A percentile compares a stretch with the other conserved stretches of the same genome.
These are phyloP conservation scores for Globisporangium okanoganense DNA, from an alignment of 352 stramenopile species.

Conservation along the genomic window DNA sequence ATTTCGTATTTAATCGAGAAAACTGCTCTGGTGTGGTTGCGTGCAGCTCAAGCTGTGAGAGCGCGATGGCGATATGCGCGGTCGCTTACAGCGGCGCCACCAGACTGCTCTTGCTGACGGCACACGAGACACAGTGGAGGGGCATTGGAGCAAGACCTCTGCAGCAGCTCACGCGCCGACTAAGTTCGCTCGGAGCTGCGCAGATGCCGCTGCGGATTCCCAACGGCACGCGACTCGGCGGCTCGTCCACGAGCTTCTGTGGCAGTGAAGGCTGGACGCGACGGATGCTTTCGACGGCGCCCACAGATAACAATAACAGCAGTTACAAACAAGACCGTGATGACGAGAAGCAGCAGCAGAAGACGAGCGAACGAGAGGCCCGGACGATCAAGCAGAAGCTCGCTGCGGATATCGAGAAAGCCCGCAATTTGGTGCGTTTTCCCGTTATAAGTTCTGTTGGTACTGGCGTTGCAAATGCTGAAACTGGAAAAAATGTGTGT, in stretches of 20 bases:
- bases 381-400: conserved; percentile 42
- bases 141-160: neutral
- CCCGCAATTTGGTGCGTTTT: conserved; percentile 37
- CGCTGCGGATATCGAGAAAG: conserved; percentile 48
- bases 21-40: too few species aligned
- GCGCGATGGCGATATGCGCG: conserved; percentile 6
- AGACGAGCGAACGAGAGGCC: conserved; percentile 18
- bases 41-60: too few species aligned
- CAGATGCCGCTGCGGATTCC: conserved; percentile 2
- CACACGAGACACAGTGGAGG: neutral
- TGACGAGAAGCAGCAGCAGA: conserved; percentile 21
- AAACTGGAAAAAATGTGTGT: neutral
- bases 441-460: neutral
- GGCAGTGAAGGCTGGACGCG: conserved; percentile 14
- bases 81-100: neutral
- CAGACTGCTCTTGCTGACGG: conserved; percentile 10
- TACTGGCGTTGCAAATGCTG: neutral
- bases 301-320: conserved; percentile 3
- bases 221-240: neutral
- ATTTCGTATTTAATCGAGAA: too few species aligned
- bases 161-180: conserved; percentile 1
- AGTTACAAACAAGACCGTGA: conserved; percentile 16
- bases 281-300: conserved; percentile 9
- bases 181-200: neutral
- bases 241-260: neutral